Evolutionary conservation across 345 rosid genomes (phyloP), one percentile per base, ranked within the genome.

Genomic region (Lepidium didymum): DNA sequence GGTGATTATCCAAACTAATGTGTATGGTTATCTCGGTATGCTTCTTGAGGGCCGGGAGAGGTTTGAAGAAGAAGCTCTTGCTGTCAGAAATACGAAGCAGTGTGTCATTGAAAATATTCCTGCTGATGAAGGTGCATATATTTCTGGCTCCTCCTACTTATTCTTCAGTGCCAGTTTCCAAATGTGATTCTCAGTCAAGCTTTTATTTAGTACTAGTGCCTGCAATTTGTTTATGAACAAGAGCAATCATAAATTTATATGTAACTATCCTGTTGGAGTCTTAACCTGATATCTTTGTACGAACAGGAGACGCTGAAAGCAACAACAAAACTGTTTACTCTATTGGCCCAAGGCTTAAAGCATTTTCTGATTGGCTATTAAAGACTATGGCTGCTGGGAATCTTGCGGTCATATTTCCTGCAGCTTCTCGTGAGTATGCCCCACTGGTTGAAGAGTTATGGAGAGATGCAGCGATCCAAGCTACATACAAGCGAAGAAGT

Each of bases 41-140:
- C 93, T 95, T 47, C 96, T 95, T 43, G 99, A 95, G 78, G 99
- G 96, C 4, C 96, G 96, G 56, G 99, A 95, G 62, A 88, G 84
- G 51, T 95, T 91, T 59, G 99, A 91, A 77, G 99, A 95, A 69
- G 97, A 91, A 70, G 62, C 81, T 79, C 87, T 82, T 78, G 70
- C 74, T 67, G 81, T 73, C 73, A 79, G 37, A 77, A 67, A 60
- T 68, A 59, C 67, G 23, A 79, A 67, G 34, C 77, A 21, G 41
- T 64, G 69, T 66, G 68, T 68, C 45, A 56, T 60, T 55, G 82
- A 74, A 45, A 49, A 70, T n/a, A 69, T 63, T n/a, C 38, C 66
- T 33, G 49, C 40, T 56, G 86, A 90, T 76, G 78, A 67, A 80
- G 64, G 56, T 79, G 70, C 70, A 43, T 69, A 69, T 21, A 56